These are phyloP conservation scores for Penicillium sp. DNA, from an alignment of 2,329 filamentous ascomycete species.

Conservation along the genomic window DNA sequence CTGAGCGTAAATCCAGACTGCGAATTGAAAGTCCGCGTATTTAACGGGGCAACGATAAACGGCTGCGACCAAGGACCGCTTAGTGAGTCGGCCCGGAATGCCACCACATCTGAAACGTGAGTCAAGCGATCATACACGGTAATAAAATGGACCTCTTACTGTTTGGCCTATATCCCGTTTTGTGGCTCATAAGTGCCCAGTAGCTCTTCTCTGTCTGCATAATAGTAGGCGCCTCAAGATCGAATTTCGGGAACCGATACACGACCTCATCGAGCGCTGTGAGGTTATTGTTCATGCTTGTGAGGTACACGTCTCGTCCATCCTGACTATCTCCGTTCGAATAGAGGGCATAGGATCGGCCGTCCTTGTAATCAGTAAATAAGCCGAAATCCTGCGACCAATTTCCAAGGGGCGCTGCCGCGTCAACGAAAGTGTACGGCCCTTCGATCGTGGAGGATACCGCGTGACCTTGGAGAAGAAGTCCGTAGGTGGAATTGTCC, in stretches of 20 bases:
- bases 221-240: slow-evolving; percentile 60
- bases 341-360: slow-evolving; percentile 56
- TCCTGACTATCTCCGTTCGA: slow-evolving; percentile 57
- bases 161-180: slow-evolving; percentile 62
- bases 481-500: slow-evolving; percentile 56
- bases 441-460: slow-evolving; percentile 53
- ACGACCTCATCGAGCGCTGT: slow-evolving; percentile 53
- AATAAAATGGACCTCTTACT: slow-evolving; percentile 29
- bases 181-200: slow-evolving; percentile 61
- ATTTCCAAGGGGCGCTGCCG: slow-evolving; percentile 56
- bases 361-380: slow-evolving; percentile 59
- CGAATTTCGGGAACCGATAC: slow-evolving; percentile 58
- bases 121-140: not conserved
- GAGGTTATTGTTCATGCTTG: slow-evolving; percentile 52
- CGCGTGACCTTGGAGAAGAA: slow-evolving; percentile 57
- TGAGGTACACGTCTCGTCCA: slow-evolving; percentile 58
- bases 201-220: slow-evolving; percentile 60
- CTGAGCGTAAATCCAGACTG: slow-evolving; percentile 52
- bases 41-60: slow-evolving; percentile 51
- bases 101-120: slow-evolving; percentile 48
- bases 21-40: slow-evolving; percentile 54
- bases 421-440: slow-evolving; percentile 55
- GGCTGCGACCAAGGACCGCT: slow-evolving; percentile 55
- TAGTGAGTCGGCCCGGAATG: slow-evolving; percentile 53
- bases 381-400: slow-evolving; percentile 63